These are phyloP conservation scores for Leptodontidium sp. DNA, from an alignment of 2,329 filamentous ascomycete species.

Conservation along the genomic window DNA sequence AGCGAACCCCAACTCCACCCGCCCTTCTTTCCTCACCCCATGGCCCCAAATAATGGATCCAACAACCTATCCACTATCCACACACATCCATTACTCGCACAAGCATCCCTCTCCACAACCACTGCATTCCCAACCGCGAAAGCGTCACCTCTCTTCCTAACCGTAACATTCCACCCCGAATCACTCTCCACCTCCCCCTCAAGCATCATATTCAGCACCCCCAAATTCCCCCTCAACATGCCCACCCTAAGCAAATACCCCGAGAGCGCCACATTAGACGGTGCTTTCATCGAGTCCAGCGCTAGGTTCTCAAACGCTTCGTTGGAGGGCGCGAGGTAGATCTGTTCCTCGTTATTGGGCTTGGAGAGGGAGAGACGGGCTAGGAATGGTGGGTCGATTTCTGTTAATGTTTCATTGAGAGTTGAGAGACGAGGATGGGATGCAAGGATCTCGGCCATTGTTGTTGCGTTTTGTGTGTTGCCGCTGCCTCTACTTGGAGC, in stretches of 20 bases:
- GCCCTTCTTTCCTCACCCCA: background rate
- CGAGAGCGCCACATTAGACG: background rate
- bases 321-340: background rate
- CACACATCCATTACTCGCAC: constrained; percentile 4
- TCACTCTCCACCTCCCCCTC: background rate
- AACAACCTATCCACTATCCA: constrained; percentile 7
- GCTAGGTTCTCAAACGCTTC: background rate
- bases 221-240: background rate
- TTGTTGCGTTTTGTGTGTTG: background rate
- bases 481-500: background rate
- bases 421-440: background rate
- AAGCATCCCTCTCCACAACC: background rate
- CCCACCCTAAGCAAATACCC: constrained; percentile 1
- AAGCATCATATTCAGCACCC: constrained; percentile 2
- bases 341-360: background rate
- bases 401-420: background rate
- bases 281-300: background rate
- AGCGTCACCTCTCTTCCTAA: background rate
- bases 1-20: too few species aligned
- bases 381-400: background rate
- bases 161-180: background rate
- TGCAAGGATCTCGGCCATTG: background rate
- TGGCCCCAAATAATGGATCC: background rate
- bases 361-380: background rate
- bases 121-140: background rate